These are phyloP conservation scores for Kuraishia piskuri DNA, from an alignment of 805 yeast genomes.

Conservation along the genomic window DNA sequence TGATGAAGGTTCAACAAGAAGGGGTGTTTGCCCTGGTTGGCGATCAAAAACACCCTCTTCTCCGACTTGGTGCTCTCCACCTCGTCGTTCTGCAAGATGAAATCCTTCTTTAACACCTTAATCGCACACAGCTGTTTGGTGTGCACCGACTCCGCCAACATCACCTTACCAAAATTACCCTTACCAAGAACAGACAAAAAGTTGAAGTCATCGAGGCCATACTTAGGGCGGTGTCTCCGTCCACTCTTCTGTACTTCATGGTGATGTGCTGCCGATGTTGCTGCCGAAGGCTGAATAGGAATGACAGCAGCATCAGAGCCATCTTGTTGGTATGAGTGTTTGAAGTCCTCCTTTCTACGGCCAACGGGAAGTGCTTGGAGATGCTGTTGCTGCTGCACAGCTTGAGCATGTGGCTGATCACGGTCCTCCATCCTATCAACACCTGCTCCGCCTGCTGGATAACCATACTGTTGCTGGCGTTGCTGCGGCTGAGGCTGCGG, in stretches of 20 bases:
- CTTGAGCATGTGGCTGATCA: background rate
- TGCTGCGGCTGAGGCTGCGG: constrained; percentile 4
- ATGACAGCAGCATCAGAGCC: background rate
- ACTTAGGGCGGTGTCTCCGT: constrained; percentile 48
- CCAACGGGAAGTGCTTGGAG: background rate
- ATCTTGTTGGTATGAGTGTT: background rate
- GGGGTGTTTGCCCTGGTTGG: constrained; percentile 84
- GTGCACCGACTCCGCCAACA: constrained; percentile 90
- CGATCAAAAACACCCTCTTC: constrained; percentile 72
- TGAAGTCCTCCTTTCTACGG: background rate
- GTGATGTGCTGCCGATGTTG: constrained; percentile 15
- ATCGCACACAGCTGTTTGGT: constrained; percentile 84
- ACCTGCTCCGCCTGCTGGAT: background rate
- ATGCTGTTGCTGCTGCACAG: background rate
- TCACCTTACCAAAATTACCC: constrained; percentile 97
- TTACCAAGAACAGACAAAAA: constrained; percentile 93
- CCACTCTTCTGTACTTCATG: constrained; percentile 22
- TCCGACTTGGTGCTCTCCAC: constrained; percentile 93
- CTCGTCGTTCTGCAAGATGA: constrained; percentile 91
- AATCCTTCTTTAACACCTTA: constrained; percentile 92
- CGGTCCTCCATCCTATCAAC: background rate
- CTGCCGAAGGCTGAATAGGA: constrained; percentile 5
- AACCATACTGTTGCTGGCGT: background rate
- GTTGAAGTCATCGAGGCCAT: constrained; percentile 92
- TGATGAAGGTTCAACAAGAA: constrained; percentile 85